A percentile compares a stretch with the other conserved stretches of the same genome.
phyloP scores from a whole-genome alignment of 768 basidiomycete species.

The Lentinula raphanica region DNA sequence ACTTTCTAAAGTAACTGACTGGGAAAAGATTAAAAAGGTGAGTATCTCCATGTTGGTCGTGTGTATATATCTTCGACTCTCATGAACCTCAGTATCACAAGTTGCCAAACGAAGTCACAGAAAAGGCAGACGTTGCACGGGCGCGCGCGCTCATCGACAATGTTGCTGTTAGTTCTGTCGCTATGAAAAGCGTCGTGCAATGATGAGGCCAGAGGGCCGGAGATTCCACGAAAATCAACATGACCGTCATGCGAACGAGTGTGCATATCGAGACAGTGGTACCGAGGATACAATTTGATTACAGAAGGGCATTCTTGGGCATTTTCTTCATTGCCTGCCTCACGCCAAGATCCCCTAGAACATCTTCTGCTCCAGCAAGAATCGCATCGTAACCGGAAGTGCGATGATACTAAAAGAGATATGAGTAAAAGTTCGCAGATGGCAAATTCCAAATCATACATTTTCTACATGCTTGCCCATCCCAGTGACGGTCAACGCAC shows the following conservation, averaged over 20 bases:
- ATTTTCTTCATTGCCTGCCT: constrained; percentile 45
- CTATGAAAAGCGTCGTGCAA: constrained; percentile 50
- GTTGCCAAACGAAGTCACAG: constrained; percentile 38
- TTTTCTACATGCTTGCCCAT: constrained; percentile 86
- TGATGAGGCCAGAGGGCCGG: not conserved
- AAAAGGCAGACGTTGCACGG: constrained; percentile 18
- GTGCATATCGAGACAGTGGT: not conserved
- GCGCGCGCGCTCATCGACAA: constrained; percentile 35
- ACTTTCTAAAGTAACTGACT: constrained; percentile 55
- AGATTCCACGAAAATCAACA: too few species aligned
- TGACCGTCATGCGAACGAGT: constrained; percentile 24
- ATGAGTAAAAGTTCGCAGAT: constrained; percentile 2
- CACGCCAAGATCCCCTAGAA: constrained; percentile 46
- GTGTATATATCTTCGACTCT: not conserved
- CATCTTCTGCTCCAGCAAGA: constrained; percentile 74
- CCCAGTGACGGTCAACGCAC: constrained; percentile 80
- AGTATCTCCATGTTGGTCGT: constrained; percentile 11
- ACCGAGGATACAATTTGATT: not conserved
- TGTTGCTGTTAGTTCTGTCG: constrained; percentile 53
- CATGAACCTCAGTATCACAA: constrained; percentile 43
- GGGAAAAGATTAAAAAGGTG: constrained; percentile 72
- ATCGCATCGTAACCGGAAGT: constrained; percentile 83
- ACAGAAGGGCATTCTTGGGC: constrained; percentile 39
- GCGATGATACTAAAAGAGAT: constrained; percentile 59
- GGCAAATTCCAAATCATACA: constrained; percentile 34